Conservation (phyloP, 176 grass and related monocot species). For the Aegilops umbellulata region DNA sequence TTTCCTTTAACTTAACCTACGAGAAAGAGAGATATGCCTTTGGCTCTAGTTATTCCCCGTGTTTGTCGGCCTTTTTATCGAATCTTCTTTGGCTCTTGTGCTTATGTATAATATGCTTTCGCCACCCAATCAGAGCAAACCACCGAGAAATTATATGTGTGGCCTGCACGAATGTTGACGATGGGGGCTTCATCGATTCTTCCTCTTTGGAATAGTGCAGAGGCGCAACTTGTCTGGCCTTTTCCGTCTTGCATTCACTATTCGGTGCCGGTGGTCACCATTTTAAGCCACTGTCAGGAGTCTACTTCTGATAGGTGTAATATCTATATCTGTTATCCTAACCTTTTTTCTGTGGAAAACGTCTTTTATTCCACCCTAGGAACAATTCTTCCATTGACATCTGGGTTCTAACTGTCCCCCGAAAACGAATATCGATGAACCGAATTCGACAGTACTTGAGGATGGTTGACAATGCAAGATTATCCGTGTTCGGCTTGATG, state of each 20-base stretch:
- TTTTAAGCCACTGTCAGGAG: conserved; percentile 13
- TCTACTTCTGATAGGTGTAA: conserved; percentile 1
- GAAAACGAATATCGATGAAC: no score
- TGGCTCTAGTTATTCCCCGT: conserved; percentile 28
- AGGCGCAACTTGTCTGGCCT: background rate
- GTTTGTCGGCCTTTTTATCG: conserved; percentile 34
- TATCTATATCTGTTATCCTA: conserved; percentile 24
- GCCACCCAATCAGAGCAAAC: conserved; percentile 30
- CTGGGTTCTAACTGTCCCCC: no score
- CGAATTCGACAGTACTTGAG: no score
- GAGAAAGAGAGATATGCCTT: conserved; percentile 27
- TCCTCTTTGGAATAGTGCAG: conserved; percentile 31
- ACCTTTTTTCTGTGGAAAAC: background rate
- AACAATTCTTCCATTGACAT: background rate
- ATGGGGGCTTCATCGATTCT: conserved; percentile 38
- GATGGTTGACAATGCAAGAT: background rate
- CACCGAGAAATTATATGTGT: conserved; percentile 11
- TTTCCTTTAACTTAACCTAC: conserved; percentile 20
- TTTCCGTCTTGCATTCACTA: conserved; percentile 30
- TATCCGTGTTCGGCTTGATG: background rate
- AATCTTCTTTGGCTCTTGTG: conserved; percentile 29
- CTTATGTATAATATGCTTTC: background rate
- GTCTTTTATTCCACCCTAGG: background rate
- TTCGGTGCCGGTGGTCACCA: background rate
- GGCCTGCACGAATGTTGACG: conserved; percentile 30